These are phyloP conservation scores for Mycena filopes DNA, from an alignment of 768 basidiomycete genomes.

Conservation along the genomic window DNA sequence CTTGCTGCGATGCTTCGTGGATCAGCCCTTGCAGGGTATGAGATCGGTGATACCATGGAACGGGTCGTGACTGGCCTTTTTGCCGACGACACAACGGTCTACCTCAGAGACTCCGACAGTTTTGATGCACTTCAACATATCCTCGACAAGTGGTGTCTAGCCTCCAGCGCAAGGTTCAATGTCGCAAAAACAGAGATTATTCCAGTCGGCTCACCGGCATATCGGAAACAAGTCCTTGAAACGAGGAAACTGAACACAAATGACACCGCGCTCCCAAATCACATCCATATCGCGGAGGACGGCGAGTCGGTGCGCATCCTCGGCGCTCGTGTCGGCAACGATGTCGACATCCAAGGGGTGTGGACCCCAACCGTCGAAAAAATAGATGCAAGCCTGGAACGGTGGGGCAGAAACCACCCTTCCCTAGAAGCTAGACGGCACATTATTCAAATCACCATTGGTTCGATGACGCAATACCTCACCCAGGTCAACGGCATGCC, in stretches of 20 bases:
- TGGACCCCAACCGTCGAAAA: neutral
- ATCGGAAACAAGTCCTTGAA: neutral
- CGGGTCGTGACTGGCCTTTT: neutral
- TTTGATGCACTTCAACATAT: neutral
- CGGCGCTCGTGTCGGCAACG: neutral
- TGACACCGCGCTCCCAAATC: neutral
- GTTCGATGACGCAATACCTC: constrained; percentile 47
- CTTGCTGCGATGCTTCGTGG: neutral
- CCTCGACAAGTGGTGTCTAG: neutral
- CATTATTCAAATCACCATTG: constrained; percentile 41
- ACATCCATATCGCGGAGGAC: neutral
- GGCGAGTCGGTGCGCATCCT: neutral
- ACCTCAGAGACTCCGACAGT: neutral
- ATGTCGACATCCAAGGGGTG: neutral
- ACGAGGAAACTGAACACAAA: neutral
- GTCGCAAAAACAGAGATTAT: neutral
- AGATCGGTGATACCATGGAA: neutral
- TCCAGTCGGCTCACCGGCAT: neutral
- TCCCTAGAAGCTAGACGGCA: constrained; percentile 4
- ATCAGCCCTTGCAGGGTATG: neutral
- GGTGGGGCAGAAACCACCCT: neutral
- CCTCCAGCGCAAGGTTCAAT: neutral
- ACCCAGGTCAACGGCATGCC: constrained; percentile 52
- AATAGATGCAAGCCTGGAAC: neutral
- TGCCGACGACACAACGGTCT: constrained; percentile 2